phyloP scores from a whole-genome alignment of 2,329 filamentous ascomycete species.

The Fusarium buxicola region DNA sequence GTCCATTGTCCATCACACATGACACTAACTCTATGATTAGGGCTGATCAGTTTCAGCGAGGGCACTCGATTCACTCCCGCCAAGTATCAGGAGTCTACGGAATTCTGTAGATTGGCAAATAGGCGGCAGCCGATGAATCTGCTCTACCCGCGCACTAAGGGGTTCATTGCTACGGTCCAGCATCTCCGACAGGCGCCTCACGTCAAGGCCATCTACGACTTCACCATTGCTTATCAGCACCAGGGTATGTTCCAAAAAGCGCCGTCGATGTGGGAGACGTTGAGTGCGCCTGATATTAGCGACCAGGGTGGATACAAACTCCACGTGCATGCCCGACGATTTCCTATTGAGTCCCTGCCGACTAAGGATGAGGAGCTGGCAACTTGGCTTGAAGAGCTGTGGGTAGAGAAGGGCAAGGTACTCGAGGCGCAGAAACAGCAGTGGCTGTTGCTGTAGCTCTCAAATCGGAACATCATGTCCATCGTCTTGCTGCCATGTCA shows the following conservation, averaged over 20 bases:
- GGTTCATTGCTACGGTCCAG: conserved; percentile 69
- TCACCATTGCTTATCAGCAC: conserved; percentile 65
- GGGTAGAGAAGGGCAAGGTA: conserved; percentile 65
- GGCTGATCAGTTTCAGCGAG: conserved; percentile 74
- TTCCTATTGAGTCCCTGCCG: conserved; percentile 61
- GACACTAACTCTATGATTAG: conserved; percentile 49
- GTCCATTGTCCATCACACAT: conserved; percentile 12
- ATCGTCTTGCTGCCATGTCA: not conserved
- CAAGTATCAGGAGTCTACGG: conserved; percentile 63
- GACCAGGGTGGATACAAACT: conserved; percentile 57
- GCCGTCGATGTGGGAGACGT: conserved; percentile 65
- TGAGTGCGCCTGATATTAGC: conserved; percentile 56
- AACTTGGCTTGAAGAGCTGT: conserved; percentile 64
- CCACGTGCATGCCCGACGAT: conserved; percentile 62
- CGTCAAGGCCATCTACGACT: conserved; percentile 66
- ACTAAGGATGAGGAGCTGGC: conserved; percentile 60
- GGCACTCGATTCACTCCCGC: conserved; percentile 67
- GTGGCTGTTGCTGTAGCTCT: conserved; percentile 23
- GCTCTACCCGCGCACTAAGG: conserved; percentile 69
- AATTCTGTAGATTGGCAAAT: conserved; percentile 63
- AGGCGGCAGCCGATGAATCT: conserved; percentile 66
- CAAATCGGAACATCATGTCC: not conserved
- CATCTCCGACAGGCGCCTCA: conserved; percentile 63
- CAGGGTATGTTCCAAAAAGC: conserved; percentile 57
- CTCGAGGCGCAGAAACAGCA: conserved; percentile 52